Conservation (phyloP, 176 grass and related monocot species). For the Oryza nivara region DNA sequence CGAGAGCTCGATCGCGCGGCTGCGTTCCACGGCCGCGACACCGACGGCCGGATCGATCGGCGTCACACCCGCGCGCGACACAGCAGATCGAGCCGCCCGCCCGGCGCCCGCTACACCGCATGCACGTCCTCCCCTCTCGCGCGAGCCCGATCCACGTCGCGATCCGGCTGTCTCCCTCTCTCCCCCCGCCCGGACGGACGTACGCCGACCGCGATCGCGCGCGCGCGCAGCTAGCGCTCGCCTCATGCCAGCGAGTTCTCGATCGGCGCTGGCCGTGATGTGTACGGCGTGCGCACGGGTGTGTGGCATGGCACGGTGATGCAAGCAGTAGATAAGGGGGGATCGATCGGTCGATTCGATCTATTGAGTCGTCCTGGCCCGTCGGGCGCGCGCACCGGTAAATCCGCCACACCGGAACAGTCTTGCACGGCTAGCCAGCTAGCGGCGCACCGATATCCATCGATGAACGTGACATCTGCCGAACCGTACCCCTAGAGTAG, state of each 20-base stretch:
- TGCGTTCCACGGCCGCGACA: not conserved
- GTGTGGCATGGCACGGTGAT: not conserved
- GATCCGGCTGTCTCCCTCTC: not conserved
- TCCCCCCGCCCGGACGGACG: not conserved
- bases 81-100: not conserved
- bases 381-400: not conserved
- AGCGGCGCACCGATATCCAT: not conserved
- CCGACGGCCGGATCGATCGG: not conserved
- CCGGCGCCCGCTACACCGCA: not conserved
- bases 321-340: not conserved
- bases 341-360: not conserved
- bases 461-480: slow-evolving; percentile 46
- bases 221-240: not conserved
- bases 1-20: not conserved
- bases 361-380: not conserved
- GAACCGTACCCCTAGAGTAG: slow-evolving; percentile 32
- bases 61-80: not conserved
- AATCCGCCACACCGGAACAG: not conserved
- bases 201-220: not conserved
- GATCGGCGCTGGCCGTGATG: not conserved
- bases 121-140: not conserved
- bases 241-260: no score
- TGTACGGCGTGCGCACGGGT: not conserved
- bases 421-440: slow-evolving; percentile 20
- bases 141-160: not conserved